Base-by-base conservation (phyloP, 2,329 filamentous ascomycete genomes). In the Sclerotinia borealis region DNA sequence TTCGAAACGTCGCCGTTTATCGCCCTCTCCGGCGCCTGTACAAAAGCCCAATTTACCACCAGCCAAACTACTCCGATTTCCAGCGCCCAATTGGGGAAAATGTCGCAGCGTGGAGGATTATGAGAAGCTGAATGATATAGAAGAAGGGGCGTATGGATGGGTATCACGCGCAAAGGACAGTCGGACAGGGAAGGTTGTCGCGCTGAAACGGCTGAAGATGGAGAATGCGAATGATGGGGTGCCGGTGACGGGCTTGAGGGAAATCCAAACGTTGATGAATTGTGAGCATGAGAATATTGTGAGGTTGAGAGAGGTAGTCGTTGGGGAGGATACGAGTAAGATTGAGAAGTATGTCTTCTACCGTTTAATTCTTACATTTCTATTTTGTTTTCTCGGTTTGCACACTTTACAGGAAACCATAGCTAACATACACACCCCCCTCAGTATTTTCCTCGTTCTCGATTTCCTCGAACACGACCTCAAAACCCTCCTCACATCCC, bases 381-480 rank as follows among this genome's bases (percentile, higher is more conserved):
- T 52, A 8, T 41, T 34, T 51, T 60, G 31, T 10, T 47, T 59
- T n/a, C 27, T 25, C 9, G 6, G 15, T 49, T 49, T 49, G 22
- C n/a, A 37, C 11, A 36, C 17, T 15, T 27, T 11, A 15, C 8
- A 25, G 15, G 13, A 61, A 9, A 45, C 15, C 13, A 37, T 55
- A n/a, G 68, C 65, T 69, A 63, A 68, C 63, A 67, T 58, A 65
- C n/a, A 31, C 39, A 36, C 19, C 10, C 19, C 10, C 17, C 8
- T 76, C 75, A 92, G 88, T 78, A 89, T 97, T 68, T 96, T 92
- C 76, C 85, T 99, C 63, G 95, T 98, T 67, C 93, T 99, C 82
- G 93, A 97, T 74, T 99, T 98, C 77, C 82, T 97, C 72, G 93
- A 98, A 79, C 95, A 99, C 80, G 95, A 99, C 74, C 86, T 99